Percentiles rank a stretch among this genome's conserved stretches.
These are phyloP conservation scores for Trichomonas vaginalis DNA, from an alignment of 208 protist species.

Conservation along the genomic window DNA sequence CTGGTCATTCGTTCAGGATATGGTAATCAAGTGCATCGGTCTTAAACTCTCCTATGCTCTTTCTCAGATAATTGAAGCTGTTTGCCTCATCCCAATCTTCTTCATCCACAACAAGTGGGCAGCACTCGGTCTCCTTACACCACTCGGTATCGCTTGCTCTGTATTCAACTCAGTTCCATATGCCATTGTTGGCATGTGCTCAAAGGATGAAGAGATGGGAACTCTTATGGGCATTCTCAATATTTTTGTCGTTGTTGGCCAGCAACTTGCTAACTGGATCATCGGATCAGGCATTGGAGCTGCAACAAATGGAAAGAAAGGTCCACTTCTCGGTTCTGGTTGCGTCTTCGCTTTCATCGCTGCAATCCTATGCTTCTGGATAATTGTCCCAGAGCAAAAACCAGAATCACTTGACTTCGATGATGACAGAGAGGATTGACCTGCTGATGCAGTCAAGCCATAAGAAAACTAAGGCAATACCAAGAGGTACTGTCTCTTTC, in stretches of 20 bases:
- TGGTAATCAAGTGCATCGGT: neutral
- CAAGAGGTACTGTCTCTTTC: too few relatives aligned
- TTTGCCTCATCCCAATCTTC: neutral
- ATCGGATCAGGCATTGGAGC: neutral
- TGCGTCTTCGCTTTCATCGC: neutral
- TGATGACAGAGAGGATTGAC: neutral
- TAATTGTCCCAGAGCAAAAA: neutral
- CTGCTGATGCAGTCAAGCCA: too few relatives aligned
- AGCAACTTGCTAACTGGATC: neutral
- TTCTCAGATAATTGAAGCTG: neutral
- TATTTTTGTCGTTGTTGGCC: neutral
- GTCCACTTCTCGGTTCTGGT: neutral
- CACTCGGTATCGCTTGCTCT: neutral
- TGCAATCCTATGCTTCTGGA: neutral
- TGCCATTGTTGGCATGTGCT: neutral
- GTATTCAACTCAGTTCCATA: neutral
- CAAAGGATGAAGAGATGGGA: neutral
- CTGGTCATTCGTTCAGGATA: neutral
- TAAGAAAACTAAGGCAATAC: too few relatives aligned
- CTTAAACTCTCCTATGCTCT: neutral
- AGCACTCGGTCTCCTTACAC: neutral
- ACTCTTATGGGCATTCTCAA: neutral
- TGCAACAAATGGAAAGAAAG: neutral
- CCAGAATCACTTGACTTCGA: neutral
- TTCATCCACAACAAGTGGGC: neutral